Conservation (phyloP, 352 stramenopile species). For the Phytophthora quininea region DNA sequence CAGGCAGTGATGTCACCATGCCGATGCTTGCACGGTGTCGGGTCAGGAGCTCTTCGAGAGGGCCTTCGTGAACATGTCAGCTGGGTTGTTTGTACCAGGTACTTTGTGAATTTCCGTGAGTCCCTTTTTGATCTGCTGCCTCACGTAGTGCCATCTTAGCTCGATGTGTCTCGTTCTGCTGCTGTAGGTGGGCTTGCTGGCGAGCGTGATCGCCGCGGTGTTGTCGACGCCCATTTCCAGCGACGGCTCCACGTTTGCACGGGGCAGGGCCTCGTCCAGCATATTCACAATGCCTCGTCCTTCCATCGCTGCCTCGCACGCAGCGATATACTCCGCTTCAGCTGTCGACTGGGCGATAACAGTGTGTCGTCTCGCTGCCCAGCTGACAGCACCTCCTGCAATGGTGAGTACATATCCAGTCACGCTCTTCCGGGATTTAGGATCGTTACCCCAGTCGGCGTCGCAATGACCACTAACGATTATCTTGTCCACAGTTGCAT, state of each 20-base stretch:
- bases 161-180: conserved; percentile 8
- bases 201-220: conserved; percentile 7
- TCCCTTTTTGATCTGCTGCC: not conserved
- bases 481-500: not conserved
- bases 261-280: conserved; percentile 15
- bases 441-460: conserved; percentile 24
- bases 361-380: conserved; percentile 14
- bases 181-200: conserved; percentile 15
- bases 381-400: conserved; percentile 12
- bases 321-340: conserved; percentile 20
- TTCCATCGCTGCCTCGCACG: conserved; percentile 21
- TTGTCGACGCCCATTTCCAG: conserved; percentile 18
- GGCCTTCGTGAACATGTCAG: not conserved
- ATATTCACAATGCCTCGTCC: conserved; percentile 14
- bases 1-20: not conserved
- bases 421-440: conserved; percentile 16
- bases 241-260: not conserved
- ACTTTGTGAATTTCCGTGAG: not conserved
- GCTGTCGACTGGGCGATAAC: conserved; percentile 19
- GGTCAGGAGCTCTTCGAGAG: not conserved
- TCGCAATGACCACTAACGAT: conserved; percentile 21
- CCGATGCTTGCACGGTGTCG: not conserved
- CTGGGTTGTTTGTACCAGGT: not conserved
- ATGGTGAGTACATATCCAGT: conserved; percentile 16
- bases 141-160: not conserved